Evolutionary conservation across 1,139 yeast species (phyloP), one percentile per base, ranked within the genome.

Genomic region (Suhomyces panamericanus): DNA sequence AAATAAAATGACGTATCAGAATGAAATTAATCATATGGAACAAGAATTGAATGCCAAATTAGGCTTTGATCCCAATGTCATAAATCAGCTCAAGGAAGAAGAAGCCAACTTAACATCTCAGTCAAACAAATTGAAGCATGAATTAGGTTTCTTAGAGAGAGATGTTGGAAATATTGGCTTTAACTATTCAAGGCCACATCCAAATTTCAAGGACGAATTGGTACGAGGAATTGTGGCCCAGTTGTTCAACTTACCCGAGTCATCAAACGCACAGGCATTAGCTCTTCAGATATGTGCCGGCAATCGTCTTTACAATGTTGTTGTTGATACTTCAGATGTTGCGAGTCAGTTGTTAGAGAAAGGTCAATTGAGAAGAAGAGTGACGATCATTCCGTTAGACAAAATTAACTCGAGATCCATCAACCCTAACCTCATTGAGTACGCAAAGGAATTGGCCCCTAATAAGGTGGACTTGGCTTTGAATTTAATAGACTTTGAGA

Each of bases 281-380:
- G 99, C 99, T 0, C 70, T 95, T 38, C 98, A 95, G 63, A 85
- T 88, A 2, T 87, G 96, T 64, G 99, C 98, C 4, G 99, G 99
- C 39, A 95, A 93, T 3, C 75, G 95, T 54, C 67, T 95, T 32
- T 95, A 83, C 63, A 90, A 91, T 58, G 90, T 95, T 32, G 90
- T 95, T 42, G 99, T 95, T 29, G 97, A 91, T 56, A 85, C 80
- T 43, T 95, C 95, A 47, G 81, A 74, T 22, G 85, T 89, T 6
- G 99, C 96, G 8, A 77, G 96, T 0, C 85, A 85, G 49, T 67
- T 95, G 13, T 73, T 95, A 39, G 93, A 90, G 55, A 74, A 73
- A 33, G 98, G 98, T 8, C 80, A 81, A 50, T 73, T 93, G 46
- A 78, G 81, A 55, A 83, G 89, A 57, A 78, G 98, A 49, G 95